Evolutionary conservation across 352 stramenopile genomes (phyloP).

Genomic region (Sclerospora graminicola): DNA sequence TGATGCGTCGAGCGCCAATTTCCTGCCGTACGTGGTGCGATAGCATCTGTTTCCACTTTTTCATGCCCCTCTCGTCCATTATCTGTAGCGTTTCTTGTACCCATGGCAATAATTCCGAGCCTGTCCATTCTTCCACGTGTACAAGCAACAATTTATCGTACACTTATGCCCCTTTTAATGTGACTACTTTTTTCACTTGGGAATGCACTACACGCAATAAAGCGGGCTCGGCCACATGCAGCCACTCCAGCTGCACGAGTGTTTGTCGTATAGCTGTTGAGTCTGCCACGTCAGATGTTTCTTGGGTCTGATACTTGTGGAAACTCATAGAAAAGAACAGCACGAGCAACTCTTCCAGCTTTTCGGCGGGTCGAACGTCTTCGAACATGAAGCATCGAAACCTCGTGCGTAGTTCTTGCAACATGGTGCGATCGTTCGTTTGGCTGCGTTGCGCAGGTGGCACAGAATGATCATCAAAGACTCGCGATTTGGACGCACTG

Average conservation of each 20-base stretch:
- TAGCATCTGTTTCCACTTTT: slow-evolving; percentile 36
- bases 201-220: slow-evolving; percentile 40
- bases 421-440: slow-evolving; percentile 15
- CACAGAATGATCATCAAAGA: slow-evolving; percentile 29
- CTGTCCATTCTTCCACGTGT: slow-evolving; percentile 41
- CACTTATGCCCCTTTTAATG: slow-evolving; percentile 34
- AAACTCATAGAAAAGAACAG: slow-evolving; percentile 74
- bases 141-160: slow-evolving; percentile 36
- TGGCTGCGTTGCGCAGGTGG: background rate
- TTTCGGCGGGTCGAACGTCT: slow-evolving; percentile 19
- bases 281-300: slow-evolving; percentile 46
- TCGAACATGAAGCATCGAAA: slow-evolving; percentile 56
- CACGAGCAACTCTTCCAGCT: slow-evolving; percentile 50
- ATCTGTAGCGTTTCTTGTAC: slow-evolving; percentile 38
- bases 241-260: slow-evolving; percentile 49
- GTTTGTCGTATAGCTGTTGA: slow-evolving; percentile 34
- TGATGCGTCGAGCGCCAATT: slow-evolving; percentile 72
- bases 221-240: slow-evolving; percentile 35
- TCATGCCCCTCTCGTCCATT: slow-evolving; percentile 5
- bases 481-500: slow-evolving; percentile 58
- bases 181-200: slow-evolving; percentile 44
- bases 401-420: slow-evolving; percentile 32
- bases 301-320: slow-evolving; percentile 42
- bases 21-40: slow-evolving; percentile 44
- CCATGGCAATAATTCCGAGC: slow-evolving; percentile 46